These are phyloP conservation scores for Talaromyces thailandensis DNA, from an alignment of 495 filamentous ascomycete species.

Conservation along the genomic window DNA sequence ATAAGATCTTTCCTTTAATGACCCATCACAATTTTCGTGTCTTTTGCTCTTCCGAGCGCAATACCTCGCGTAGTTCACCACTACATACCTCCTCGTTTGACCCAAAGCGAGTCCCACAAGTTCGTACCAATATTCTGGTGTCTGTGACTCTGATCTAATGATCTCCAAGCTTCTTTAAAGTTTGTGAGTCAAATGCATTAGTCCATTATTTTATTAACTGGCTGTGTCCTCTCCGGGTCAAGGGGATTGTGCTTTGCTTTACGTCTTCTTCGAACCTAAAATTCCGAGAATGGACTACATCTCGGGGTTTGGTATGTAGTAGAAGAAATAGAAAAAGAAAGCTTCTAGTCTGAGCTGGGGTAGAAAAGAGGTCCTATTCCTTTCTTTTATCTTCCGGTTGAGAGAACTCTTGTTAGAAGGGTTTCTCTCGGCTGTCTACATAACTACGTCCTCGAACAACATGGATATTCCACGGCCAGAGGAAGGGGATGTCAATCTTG, in stretches of 20 bases:
- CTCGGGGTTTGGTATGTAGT: not conserved
- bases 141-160: not conserved
- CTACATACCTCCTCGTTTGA: not conserved
- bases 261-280: not conserved
- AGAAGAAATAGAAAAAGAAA: not conserved
- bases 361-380: not conserved
- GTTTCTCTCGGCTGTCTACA: not conserved
- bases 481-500: conserved; percentile 23
- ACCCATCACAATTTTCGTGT: not conserved
- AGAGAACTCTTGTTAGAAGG: not conserved
- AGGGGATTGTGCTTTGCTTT: not conserved
- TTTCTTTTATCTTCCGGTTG: not conserved
- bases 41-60: not conserved
- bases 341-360: not conserved
- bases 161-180: not conserved
- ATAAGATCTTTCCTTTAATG: not conserved
- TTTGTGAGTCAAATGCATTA: not conserved
- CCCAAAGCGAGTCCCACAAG: not conserved
- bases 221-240: not conserved
- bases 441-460: not conserved
- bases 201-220: not conserved
- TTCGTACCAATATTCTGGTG: not conserved
- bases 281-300: not conserved
- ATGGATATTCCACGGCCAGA: conserved; percentile 21
- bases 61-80: not conserved